Conservation (phyloP, 2,329 filamentous ascomycete species). For the Colletotrichum sansevieriae region DNA sequence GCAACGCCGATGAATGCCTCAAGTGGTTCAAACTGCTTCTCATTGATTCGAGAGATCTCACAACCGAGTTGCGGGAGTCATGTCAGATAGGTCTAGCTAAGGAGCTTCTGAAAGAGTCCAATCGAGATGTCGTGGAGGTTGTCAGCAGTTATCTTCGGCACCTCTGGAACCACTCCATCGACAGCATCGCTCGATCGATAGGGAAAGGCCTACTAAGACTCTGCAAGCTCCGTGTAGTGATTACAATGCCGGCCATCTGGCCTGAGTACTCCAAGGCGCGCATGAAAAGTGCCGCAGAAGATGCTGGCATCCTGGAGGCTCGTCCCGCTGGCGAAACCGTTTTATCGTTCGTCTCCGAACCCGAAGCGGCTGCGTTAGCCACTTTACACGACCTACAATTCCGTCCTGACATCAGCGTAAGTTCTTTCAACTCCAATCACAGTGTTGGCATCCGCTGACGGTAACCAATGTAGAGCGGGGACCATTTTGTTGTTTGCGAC, state of each 20-base stretch:
- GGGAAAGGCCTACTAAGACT: constrained; percentile 44
- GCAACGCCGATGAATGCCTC: constrained; percentile 41
- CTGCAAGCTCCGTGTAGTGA: constrained; percentile 52
- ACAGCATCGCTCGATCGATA: constrained; percentile 46
- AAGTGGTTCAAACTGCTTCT: constrained; percentile 60
- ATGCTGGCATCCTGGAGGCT: constrained; percentile 52
- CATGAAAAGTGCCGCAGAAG: constrained; percentile 53
- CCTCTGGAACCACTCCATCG: constrained; percentile 50
- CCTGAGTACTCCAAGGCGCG: constrained; percentile 51
- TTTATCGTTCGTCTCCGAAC: constrained; percentile 56
- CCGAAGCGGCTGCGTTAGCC: constrained; percentile 59
- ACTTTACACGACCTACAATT: constrained; percentile 49
- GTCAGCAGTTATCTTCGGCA: constrained; percentile 50
- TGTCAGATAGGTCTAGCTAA: constrained; percentile 43
- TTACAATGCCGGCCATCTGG: constrained; percentile 63
- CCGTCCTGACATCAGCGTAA: constrained; percentile 44
- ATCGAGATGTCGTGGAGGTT: constrained; percentile 46
- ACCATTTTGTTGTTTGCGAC: constrained; percentile 52
- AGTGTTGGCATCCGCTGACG: background rate
- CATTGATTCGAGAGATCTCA: constrained; percentile 49
- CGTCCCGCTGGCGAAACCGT: constrained; percentile 48
- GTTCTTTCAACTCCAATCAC: background rate
- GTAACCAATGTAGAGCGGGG: constrained; percentile 30
- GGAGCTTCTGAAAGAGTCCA: background rate
- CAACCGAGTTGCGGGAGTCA: constrained; percentile 43